Conservation (phyloP, 2,329 filamentous ascomycete genomes). For the Calonectria hawksworthii region DNA sequence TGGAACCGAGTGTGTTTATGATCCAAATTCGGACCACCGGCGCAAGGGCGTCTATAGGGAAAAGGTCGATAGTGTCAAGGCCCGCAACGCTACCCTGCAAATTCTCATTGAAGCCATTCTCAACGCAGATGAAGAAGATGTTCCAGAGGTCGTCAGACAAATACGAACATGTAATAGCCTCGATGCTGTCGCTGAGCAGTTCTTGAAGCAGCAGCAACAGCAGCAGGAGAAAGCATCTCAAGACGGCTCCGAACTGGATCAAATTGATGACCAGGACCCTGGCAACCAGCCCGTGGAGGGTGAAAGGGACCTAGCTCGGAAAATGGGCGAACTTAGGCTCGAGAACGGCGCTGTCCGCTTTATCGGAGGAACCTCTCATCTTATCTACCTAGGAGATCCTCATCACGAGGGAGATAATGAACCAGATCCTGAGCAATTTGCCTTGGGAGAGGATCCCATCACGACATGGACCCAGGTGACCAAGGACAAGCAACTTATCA, state of each 20-base stretch:
- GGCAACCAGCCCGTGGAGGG: slow-evolving; percentile 61
- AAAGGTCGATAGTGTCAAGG: slow-evolving; percentile 90
- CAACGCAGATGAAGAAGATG: slow-evolving; percentile 90
- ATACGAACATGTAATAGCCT: slow-evolving; percentile 88
- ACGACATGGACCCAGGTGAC: slow-evolving; percentile 92
- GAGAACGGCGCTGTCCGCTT: slow-evolving; percentile 92
- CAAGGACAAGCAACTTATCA: slow-evolving; percentile 81
- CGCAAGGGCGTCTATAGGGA: slow-evolving; percentile 98
- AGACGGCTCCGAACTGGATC: slow-evolving; percentile 57
- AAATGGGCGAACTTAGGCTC: slow-evolving; percentile 91
- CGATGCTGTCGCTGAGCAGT: slow-evolving; percentile 67
- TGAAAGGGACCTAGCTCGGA: slow-evolving; percentile 88
- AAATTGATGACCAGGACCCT: slow-evolving; percentile 56
- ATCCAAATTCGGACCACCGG: slow-evolving; percentile 95
- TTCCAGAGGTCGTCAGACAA: slow-evolving; percentile 82
- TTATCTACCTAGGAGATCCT: slow-evolving; percentile 81
- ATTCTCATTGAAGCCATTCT: slow-evolving; percentile 94
- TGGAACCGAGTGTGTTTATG: slow-evolving; percentile 90
- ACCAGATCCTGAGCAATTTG: slow-evolving; percentile 60
- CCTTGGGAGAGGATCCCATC: slow-evolving; percentile 75
- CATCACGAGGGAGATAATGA: slow-evolving; percentile 55
- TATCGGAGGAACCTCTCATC: slow-evolving; percentile 93
- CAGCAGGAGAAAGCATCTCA: slow-evolving; percentile 51
- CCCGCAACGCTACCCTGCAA: slow-evolving; percentile 87
- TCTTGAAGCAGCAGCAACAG: slow-evolving; percentile 61